These are phyloP conservation scores for Cladochytrium replicatum DNA, from an alignment of 192 early-diverging fungal genomes.

Conservation along the genomic window DNA sequence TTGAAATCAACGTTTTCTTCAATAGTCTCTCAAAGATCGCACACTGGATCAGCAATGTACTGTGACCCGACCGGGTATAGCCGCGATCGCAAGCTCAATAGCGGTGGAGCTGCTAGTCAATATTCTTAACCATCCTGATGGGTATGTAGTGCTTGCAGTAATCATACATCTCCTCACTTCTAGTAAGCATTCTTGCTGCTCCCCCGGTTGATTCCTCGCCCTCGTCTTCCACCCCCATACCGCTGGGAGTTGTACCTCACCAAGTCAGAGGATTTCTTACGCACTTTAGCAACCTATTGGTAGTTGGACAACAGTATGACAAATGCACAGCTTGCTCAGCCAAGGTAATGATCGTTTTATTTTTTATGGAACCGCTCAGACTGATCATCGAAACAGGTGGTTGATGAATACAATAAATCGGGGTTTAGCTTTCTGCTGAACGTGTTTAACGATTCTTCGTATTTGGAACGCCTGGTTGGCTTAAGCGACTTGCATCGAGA, in stretches of 20 bases:
- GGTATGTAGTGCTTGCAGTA: slow-evolving; percentile 31
- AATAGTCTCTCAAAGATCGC: slow-evolving; percentile 76
- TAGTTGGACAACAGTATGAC: slow-evolving; percentile 75
- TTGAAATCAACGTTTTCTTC: slow-evolving; percentile 1
- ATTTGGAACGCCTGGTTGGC: slow-evolving; percentile 81
- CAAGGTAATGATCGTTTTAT: slow-evolving; percentile 19
- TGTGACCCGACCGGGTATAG: slow-evolving; percentile 91
- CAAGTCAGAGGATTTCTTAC: slow-evolving; percentile 89
- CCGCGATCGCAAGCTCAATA: slow-evolving; percentile 72
- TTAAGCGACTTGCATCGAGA: slow-evolving; percentile 68
- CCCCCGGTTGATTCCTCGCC: too few species aligned
- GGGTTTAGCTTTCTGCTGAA: too few species aligned
- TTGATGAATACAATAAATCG: too few species aligned
- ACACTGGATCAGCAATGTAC: slow-evolving; percentile 98
- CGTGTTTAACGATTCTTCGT: slow-evolving; percentile 61
- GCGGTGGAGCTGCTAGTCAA: slow-evolving; percentile 90
- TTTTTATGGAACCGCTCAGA: background rate
- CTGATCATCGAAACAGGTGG: too few species aligned
- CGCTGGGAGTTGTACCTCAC: slow-evolving; percentile 77
- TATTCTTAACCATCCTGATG: slow-evolving; percentile 67
- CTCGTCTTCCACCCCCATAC: slow-evolving; percentile 17
- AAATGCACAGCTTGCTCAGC: slow-evolving; percentile 88
- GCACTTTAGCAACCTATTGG: slow-evolving; percentile 72
- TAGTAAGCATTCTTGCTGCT: background rate
- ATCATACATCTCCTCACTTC: background rate